Base-by-base conservation (phyloP, 192 early-diverging fungal genomes). In the Entomortierella chlamydospora region DNA sequence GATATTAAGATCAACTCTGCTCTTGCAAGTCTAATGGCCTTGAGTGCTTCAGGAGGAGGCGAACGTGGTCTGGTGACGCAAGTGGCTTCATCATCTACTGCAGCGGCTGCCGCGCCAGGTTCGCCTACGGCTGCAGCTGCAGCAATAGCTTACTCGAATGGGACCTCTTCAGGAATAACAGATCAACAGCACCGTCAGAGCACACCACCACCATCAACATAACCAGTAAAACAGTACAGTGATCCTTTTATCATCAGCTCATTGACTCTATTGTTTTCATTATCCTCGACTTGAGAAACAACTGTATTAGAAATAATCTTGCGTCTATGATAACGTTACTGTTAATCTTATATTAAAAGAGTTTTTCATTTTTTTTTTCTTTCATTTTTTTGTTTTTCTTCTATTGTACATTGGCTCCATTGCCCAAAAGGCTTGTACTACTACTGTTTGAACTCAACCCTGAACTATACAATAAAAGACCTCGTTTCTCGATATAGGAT, bases 401-500 rank as follows among this genome's bases (percentile, higher is more conserved):
- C 57, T 39, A 29, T 37, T 51, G 9, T 31, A 49, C 49, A 61
- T 47, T 37, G 12, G 34, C 31, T 4, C 57, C 57, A 54, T 42
- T 23, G 4, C 34, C 52, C 1, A 17, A 18, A 13, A 68, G 6
- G 23, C 23, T 63, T 15, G 43, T 31, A 62, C 30, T 62, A 31
- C 69, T 71, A 31, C 53, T 37, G 25, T 62, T 71, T 13, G 69
- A 30, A 59, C 59, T 39, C 15, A 55, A 26, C 53, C 58, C 70
- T 77, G 82, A 31, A 82, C 42, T 56, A 26, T 69, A 64, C 12
- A 78, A 22, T 5, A 45, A 56, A 13, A 79, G 70, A 23, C 87
- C 85, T 42, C 90, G 90, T 2, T 84, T 81, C 13, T 55, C 57
- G 41, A 91, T 74, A 65, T 91, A 92, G 26, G 88, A 87, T 22